These are phyloP conservation scores for Colletotrichum karsti DNA, from an alignment of 2,329 filamentous ascomycete species.

Conservation along the genomic window DNA sequence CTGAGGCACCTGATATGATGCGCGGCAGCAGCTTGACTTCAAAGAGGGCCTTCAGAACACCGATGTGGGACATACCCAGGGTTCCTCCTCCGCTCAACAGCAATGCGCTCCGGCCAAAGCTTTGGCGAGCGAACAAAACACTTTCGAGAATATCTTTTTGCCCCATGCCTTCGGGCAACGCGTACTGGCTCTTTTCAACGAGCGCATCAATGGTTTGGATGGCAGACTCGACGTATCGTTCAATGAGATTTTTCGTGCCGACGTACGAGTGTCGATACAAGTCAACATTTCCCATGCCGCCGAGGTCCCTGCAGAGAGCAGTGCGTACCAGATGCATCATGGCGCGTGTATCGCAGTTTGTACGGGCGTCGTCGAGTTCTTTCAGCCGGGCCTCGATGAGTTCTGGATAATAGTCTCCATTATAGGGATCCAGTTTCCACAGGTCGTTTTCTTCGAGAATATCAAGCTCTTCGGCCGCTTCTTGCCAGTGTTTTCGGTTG, in stretches of 20 bases:
- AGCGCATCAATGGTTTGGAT: conserved; percentile 77
- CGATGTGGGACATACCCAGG: conserved; percentile 92
- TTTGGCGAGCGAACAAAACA: conserved; percentile 76
- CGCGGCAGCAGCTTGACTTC: conserved; percentile 80
- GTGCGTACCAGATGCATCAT: conserved; percentile 88
- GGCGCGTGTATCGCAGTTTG: conserved; percentile 73
- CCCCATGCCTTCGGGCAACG: conserved; percentile 63
- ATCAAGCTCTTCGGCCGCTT: conserved; percentile 81
- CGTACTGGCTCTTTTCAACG: conserved; percentile 65
- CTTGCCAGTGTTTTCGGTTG: conserved; percentile 76
- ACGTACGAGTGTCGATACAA: conserved; percentile 87
- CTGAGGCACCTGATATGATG: conserved; percentile 88
- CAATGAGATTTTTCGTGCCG: conserved; percentile 87
- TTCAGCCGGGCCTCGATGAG: conserved; percentile 75
- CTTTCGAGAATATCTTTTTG: conserved; percentile 71
- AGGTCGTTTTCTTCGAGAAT: conserved; percentile 79
- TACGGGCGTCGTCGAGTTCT: conserved; percentile 78
- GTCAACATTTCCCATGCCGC: conserved; percentile 83
- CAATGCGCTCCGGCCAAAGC: conserved; percentile 85
- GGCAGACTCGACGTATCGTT: conserved; percentile 85
- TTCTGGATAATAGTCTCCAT: conserved; percentile 75
- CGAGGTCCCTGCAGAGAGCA: conserved; percentile 80
- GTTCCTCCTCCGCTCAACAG: conserved; percentile 87
- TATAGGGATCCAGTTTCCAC: conserved; percentile 76
- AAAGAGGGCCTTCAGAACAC: conserved; percentile 83